Conservation (phyloP, 148 eudicot genomes). For the Fagopyrum tataricum region DNA sequence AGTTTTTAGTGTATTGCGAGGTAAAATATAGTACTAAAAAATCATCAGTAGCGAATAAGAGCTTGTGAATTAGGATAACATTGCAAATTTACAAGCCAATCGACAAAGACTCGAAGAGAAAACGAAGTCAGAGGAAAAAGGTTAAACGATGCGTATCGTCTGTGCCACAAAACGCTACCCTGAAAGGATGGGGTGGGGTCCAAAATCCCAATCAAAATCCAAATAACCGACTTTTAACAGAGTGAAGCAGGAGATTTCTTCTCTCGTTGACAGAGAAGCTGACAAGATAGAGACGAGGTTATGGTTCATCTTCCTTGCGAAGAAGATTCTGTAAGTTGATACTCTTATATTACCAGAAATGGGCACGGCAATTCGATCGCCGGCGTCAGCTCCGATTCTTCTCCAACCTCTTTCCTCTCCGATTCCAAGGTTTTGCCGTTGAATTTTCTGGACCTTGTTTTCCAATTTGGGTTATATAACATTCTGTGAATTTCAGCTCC, state of each 20-base stretch:
- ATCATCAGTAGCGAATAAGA: too few relatives aligned
- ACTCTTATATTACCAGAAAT: neutral
- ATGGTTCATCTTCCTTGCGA: neutral
- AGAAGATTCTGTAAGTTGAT: neutral
- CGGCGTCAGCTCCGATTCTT: constrained; percentile 4
- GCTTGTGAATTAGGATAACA: too few relatives aligned
- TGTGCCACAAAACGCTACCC: neutral
- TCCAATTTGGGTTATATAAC: neutral
- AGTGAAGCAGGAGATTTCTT: neutral
- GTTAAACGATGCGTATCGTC: neutral
- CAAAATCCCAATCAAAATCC: neutral
- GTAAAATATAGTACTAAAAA: too few relatives aligned
- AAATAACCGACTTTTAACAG: neutral
- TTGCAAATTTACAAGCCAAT: too few relatives aligned
- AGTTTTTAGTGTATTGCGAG: too few relatives aligned
- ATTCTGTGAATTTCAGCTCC: neutral
- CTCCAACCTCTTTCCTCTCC: constrained; percentile 8
- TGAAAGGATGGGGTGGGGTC: constrained; percentile 1
- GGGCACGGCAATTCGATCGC: constrained; percentile 3
- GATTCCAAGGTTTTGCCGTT: neutral
- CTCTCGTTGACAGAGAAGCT: constrained; percentile 2
- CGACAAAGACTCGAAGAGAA: neutral
- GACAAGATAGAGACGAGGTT: constrained; percentile 10
- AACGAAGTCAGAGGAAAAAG: neutral
- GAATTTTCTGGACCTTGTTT: neutral